Base-by-base conservation (phyloP, 2,329 filamentous ascomycete species). In the Trichothecium sympodiale region DNA sequence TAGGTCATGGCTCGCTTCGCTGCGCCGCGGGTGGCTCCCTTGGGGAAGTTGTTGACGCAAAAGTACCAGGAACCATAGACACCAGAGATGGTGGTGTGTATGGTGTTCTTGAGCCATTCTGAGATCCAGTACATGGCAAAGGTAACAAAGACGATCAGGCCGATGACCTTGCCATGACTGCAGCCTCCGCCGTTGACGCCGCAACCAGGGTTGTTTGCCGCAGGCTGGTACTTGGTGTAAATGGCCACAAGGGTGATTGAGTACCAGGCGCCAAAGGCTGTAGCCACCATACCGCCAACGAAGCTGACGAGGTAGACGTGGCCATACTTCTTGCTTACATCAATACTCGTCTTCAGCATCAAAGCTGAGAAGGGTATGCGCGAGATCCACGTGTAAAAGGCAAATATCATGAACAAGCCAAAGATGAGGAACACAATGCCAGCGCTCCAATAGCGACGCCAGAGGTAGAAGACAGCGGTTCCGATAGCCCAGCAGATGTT, bases 51-150 rank as follows among this genome's bases (percentile, higher is more conserved):
- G 38, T 68, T 61, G 1, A 74, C 59, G 43, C 74, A 81, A 55
- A 94, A 95, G 62, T 94, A 96, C 89, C 89, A 96, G 1, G 82
- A 81, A 1, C 86, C 88, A 48, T 94, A 95, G 1, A 94, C 79
- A 1, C 89, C 88, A 0, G 86, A 83, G 39, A 94, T 82, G 17
- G 78, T 87, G 2, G 81, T 82, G 54, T 96, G 87, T 32, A 94
- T 84, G 1, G 84, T 87, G 59, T 94, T 94, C 65, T 95, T 95
- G 47, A 95, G 64, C 71, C 83, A 89, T 55, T 96, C 89, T 2
- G 83, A 81, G 44, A 94, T 79, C 89, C 89, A 96, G 61, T 93
- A 95, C 60, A 80, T 84, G 36, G 87, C 80, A 50, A 96, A 95
- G 0, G 87, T 94, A 46, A 87, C 73, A 54, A 93, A 95, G 14